Evolutionary conservation across 495 filamentous ascomycete species (phyloP).

Genomic region (Penicillium antarcticum): DNA sequence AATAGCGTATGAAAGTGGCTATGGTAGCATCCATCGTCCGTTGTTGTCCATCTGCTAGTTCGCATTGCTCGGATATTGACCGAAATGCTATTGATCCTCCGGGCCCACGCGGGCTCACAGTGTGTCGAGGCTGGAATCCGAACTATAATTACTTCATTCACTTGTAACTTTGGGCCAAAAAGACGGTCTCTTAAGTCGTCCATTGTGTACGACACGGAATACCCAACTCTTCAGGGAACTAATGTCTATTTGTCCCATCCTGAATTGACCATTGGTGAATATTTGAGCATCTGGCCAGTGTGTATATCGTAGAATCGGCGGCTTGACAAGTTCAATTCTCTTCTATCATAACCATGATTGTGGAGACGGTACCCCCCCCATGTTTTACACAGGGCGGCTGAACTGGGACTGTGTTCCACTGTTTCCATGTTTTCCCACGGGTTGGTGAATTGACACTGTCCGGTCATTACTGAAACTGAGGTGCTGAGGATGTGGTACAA

Average conservation of each 20-base stretch:
- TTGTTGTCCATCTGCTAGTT: neutral
- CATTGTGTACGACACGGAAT: neutral
- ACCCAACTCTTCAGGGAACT: neutral
- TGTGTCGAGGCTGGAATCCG: too few species aligned
- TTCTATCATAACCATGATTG: neutral
- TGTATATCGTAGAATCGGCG: neutral
- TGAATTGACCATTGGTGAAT: neutral
- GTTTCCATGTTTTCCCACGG: neutral
- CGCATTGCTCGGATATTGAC: conserved; percentile 1
- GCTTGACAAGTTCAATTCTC: neutral
- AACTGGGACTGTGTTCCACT: neutral
- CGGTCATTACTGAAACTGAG: neutral
- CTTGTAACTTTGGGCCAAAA: neutral
- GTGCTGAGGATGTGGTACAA: neutral
- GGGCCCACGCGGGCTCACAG: neutral
- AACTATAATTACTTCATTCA: too few species aligned
- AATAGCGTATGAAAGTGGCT: neutral
- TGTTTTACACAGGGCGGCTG: neutral
- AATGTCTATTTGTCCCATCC: neutral
- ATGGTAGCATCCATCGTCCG: neutral
- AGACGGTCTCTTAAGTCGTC: neutral
- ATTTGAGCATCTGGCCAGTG: neutral
- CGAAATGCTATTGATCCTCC: neutral
- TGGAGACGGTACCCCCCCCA: neutral
- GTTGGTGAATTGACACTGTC: neutral